Base-by-base conservation (phyloP, 1,284 basidiomycete genomes). In the Cutaneotrichosporon sp. region DNA sequence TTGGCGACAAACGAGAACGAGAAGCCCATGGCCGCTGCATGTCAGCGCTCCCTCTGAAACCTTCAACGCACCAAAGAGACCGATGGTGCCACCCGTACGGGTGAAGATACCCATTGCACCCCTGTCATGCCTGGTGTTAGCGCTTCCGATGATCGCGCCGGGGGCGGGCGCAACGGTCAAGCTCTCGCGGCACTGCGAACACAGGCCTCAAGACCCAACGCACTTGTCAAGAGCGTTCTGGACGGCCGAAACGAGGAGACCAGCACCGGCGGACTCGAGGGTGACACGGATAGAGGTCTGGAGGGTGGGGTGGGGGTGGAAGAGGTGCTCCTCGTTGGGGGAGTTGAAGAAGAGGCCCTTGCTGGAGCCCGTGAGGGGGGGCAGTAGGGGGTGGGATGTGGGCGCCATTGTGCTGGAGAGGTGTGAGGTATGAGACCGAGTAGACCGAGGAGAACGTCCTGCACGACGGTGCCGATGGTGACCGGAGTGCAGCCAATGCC, bases 71-170 rank as follows among this genome's bases (percentile, higher is more conserved):
- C 86, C 84, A 71, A 92, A 92, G 75, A 87, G 81, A 16, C 84
- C 87, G 67, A 88, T 85, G 6, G 87, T 87, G 45, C 84, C 83
- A 46, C 90, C 86, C 46, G 82, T 86, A 61, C 85, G 78, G 46
- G 87, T 87, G 55, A 90, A 77, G 74, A 90, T 80, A 75, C 92
- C 92, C 74, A 86, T 80, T n/a, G 90, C 90, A 62, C 92, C 92
- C 63, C 81, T 80, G 52, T 84, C 81, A 75, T 96, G 91, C 50
- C 77, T 75, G 56, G 37, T 55, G 39, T 63, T 57, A 44, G 57
- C 46, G 12, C 33, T 7, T 26, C 39, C n/a, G 24, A 19, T 16
- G 8, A 31, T 16, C 26, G 17, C 19, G 3, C n/a, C n/a, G n/a
- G n/a, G n/a, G n/a, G n/a, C n/a, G 12, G 34, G 8, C 12, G 34